Base-by-base conservation (phyloP, 2,329 filamentous ascomycete genomes). In the Hirsutella minnesotensis region DNA sequence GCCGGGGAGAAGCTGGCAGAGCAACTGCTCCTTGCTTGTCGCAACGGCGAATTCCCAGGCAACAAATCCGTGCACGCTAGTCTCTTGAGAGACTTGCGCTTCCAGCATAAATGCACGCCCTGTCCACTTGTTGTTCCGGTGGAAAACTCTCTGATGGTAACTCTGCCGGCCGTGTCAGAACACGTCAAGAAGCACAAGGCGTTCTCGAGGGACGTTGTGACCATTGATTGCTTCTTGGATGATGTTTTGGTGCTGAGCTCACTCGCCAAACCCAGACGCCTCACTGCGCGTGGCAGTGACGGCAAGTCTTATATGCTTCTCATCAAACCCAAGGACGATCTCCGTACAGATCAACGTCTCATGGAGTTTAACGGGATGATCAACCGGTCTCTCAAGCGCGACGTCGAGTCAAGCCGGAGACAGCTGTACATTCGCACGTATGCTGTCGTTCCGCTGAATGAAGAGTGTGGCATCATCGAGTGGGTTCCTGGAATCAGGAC, bases 291-390 rank as follows among this genome's bases (percentile, higher is more conserved):
- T 43, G 92, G 90, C 1, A 90, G 86, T 0, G 88, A 99, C 61
- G 92, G 94, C 8, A 83, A 83, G 45, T 73, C 75, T 16, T 98
- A 98, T 60, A 86, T 86, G 49, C 76, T 98, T 8, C 73, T 99
- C 44, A 94, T 94, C 68, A 98, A 99, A 57, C 94, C 92, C 9
- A 96, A 96, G 61, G 92, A 98, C 59, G 94, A 99, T 60, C 75
- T 99, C 20, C 83, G 92, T 40, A 98, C 94, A 51, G 94, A 99
- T 55, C 90, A 96, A 61, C 86, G 92, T 41, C 79, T 98, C 18
- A 98, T 98, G 89, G 94, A 98, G 58, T 98, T 98, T 70, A 98
- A 96, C 59, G 81, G 83, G 38, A 92, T 96, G 77, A 96, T 98
- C 68, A 98, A 98, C 59, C 77, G 92, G 46, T 87, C 90, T 3